Percentiles rank a stretch among this genome's conserved stretches.
Evolutionary conservation across 352 stramenopile species (phyloP).

Genomic region (Globisporangium cylindrosporum): DNA sequence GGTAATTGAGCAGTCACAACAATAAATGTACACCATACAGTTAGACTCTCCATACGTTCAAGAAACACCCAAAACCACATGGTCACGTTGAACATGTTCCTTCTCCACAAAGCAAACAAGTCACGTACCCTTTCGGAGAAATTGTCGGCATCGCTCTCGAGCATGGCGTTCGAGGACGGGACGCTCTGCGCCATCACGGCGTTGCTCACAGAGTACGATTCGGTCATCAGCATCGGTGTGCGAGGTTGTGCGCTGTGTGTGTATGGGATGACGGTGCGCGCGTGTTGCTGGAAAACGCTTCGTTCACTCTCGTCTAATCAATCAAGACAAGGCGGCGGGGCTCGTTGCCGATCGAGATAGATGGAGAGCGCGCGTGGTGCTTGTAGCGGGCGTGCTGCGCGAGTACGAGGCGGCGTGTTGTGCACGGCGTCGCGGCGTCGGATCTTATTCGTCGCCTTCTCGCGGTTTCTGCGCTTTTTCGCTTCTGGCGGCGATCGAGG

Average conservation of each 20-base stretch:
- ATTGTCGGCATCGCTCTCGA: constrained; percentile 50
- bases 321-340: background rate
- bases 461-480: constrained; percentile 45
- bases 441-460: constrained; percentile 30
- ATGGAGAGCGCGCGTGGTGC: background rate
- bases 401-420: background rate
- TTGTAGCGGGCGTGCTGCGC: background rate
- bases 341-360: background rate
- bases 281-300: constrained; percentile 7
- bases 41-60: background rate
- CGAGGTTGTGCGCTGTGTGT: background rate
- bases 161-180: constrained; percentile 20
- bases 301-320: background rate
- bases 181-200: background rate
- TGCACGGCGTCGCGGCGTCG: background rate
- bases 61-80: background rate
- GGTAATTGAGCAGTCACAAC: background rate
- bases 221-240: constrained; percentile 58
- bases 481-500: constrained; percentile 20
- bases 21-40: background rate
- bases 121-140: constrained; percentile 52
- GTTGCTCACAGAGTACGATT: constrained; percentile 40
- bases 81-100: background rate
- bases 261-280: background rate
- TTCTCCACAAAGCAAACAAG: background rate